Conservation (phyloP, 495 filamentous ascomycete species). For the Xylaria bambusicola region DNA sequence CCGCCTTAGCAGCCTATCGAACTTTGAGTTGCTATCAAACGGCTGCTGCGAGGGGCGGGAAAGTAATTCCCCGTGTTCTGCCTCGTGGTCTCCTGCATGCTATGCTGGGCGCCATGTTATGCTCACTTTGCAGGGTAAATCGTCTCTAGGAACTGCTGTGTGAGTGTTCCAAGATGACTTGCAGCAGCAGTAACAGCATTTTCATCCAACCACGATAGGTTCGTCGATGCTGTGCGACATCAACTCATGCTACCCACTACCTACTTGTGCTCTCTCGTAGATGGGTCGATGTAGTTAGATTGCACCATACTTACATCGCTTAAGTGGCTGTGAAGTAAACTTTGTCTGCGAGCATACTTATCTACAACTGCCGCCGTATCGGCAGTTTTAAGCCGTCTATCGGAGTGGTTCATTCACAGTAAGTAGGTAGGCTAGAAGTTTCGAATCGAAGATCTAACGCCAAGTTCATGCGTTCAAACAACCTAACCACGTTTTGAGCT, state of each 20-base stretch:
- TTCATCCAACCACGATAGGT: not conserved
- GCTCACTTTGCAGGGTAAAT: not conserved
- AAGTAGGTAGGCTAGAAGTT: no score
- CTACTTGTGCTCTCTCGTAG: no score
- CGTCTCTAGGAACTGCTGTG: not conserved
- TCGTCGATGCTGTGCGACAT: no score
- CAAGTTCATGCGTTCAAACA: slow-evolving; percentile 14
- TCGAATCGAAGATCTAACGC: slow-evolving; percentile 8
- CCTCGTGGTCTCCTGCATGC: not conserved
- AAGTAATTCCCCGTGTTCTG: not conserved
- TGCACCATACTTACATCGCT: no score
- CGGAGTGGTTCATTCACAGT: not conserved
- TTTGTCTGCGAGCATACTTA: no score
- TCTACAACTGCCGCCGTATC: not conserved
- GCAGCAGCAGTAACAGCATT: not conserved
- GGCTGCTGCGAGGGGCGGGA: not conserved
- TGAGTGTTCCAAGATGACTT: not conserved
- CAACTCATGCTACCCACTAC: no score
- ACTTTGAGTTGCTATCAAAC: not conserved
- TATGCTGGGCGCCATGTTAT: not conserved
- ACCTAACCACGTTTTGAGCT: not conserved
- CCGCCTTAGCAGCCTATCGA: not conserved
- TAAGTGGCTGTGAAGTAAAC: no score
- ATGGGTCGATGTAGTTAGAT: no score
- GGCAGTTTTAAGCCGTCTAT: not conserved